A percentile compares a stretch with the other conserved stretches of the same genome.
Conservation (phyloP, 1,284 basidiomycete species). For the Mycena citricolor region DNA sequence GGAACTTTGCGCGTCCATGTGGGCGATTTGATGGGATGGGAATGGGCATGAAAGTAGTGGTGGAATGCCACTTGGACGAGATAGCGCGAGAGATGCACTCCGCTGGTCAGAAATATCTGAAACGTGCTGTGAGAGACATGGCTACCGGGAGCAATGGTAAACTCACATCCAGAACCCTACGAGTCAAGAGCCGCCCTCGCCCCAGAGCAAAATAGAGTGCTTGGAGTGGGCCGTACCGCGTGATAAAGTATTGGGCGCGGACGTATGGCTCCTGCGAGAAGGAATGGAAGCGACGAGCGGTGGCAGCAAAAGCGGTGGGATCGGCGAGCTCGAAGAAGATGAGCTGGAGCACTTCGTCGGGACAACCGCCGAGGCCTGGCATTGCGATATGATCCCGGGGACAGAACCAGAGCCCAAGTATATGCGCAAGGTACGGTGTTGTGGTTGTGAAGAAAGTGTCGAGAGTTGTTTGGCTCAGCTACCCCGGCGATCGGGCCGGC, state of each 20-base stretch:
- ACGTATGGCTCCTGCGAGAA: constrained; percentile 73
- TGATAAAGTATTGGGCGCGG: constrained; percentile 71
- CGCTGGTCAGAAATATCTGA: constrained; percentile 69
- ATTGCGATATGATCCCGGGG: too few species aligned
- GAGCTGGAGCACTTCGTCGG: constrained; percentile 71
- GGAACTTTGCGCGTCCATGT: constrained; percentile 67
- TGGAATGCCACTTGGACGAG: constrained; percentile 73
- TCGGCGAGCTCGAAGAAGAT: constrained; percentile 70
- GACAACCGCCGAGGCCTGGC: constrained; percentile 11
- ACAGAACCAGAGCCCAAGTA: too few species aligned
- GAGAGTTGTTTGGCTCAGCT: too few species aligned
- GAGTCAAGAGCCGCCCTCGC: constrained; percentile 61
- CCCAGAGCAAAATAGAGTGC: constrained; percentile 72
- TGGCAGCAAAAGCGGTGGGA: constrained; percentile 55
- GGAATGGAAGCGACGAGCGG: constrained; percentile 56
- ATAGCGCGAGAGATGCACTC: constrained; percentile 74
- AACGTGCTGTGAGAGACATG: constrained; percentile 20
- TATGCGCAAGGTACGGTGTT: too few species aligned
- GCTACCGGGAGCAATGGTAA: constrained; percentile 22
- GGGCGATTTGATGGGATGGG: constrained; percentile 66
- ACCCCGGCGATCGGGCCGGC: too few species aligned
- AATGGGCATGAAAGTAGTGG: constrained; percentile 68
- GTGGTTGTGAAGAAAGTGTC: too few species aligned
- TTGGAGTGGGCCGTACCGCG: constrained; percentile 64
- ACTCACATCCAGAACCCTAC: constrained; percentile 69